Conservation (phyloP, 768 basidiomycete species). For the Kwoniella mangroviensis region DNA sequence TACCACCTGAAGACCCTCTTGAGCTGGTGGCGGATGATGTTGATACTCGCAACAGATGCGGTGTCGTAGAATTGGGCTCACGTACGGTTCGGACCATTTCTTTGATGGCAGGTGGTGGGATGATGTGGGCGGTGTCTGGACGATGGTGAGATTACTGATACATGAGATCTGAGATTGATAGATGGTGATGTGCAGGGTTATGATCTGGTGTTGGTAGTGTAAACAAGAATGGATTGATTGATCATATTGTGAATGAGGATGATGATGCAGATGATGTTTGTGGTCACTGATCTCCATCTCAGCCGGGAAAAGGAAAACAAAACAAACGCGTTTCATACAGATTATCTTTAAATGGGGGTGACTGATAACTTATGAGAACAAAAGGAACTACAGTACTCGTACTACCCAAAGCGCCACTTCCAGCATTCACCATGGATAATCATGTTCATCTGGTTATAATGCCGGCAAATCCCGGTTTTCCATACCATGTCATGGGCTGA, state of each 20-base stretch:
- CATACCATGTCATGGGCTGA: background rate
- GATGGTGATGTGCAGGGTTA: too few species aligned
- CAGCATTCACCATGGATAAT: background rate
- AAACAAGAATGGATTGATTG: background rate
- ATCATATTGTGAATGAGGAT: too few species aligned
- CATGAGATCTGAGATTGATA: background rate
- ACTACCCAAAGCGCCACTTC: slow-evolving; percentile 5
- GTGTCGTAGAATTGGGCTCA: slow-evolving; percentile 26
- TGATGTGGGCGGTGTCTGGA: background rate
- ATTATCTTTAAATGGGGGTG: background rate
- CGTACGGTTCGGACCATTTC: slow-evolving; percentile 29
- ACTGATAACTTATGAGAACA: too few species aligned
- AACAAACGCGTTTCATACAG: background rate
- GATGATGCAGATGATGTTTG: too few species aligned
- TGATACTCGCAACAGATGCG: slow-evolving; percentile 20
- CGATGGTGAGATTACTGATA: background rate
- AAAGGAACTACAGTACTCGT: too few species aligned
- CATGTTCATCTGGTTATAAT: background rate
- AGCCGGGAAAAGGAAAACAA: too few species aligned
- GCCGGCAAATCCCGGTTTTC: slow-evolving; percentile 19
- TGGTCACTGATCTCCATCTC: too few species aligned
- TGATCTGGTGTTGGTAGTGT: background rate
- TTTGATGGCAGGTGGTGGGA: background rate
- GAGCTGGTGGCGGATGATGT: slow-evolving; percentile 26
- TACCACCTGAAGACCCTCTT: slow-evolving; percentile 6